A percentile compares a stretch with the other conserved stretches of the same genome.
phyloP scores from a whole-genome alignment of 2,329 filamentous ascomycete genomes.

The Zelopaecilomyces penicillatus region DNA sequence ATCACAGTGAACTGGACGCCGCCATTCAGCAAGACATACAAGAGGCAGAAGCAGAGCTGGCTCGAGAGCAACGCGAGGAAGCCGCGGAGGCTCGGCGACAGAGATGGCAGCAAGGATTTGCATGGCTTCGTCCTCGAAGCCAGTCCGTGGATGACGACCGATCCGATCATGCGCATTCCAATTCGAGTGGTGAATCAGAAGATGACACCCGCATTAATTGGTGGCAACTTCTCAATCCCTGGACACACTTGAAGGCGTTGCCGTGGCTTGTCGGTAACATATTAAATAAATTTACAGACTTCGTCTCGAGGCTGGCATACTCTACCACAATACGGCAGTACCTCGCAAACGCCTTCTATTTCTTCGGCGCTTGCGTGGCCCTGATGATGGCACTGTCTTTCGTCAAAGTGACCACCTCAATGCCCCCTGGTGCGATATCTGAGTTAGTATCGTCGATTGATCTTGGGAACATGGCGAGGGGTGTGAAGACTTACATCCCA shows the following conservation, averaged over 20 bases:
- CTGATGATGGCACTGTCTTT: too few relatives aligned
- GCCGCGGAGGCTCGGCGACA: constrained; percentile 3
- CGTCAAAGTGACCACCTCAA: too few relatives aligned
- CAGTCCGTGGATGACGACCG: not conserved
- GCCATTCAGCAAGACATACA: constrained; percentile 16
- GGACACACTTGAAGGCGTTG: constrained; percentile 21
- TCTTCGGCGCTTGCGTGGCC: too few relatives aligned
- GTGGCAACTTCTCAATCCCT: constrained; percentile 21
- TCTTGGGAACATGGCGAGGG: not conserved
- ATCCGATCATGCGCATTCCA: constrained; percentile 6
- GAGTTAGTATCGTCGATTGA: too few relatives aligned
- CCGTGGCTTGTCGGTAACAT: constrained; percentile 15
- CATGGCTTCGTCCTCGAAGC: constrained; percentile 6
- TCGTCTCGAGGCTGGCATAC: too few relatives aligned
- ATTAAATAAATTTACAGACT: constrained; percentile 8
- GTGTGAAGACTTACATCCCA: constrained; percentile 13
- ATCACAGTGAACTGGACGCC: constrained; percentile 16
- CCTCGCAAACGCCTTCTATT: too few relatives aligned
- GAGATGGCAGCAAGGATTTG: constrained; percentile 13
- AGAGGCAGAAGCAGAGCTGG: constrained; percentile 8
- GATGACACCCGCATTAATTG: constrained; percentile 12
- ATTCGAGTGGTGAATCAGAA: constrained; percentile 9
- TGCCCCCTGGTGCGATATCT: too few relatives aligned
- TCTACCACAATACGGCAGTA: too few relatives aligned
- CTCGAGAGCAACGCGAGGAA: constrained; percentile 5